Evolutionary conservation across 352 stramenopile species (phyloP), one percentile per base, ranked within the genome.

Genomic region (Pythium myriotylum): DNA sequence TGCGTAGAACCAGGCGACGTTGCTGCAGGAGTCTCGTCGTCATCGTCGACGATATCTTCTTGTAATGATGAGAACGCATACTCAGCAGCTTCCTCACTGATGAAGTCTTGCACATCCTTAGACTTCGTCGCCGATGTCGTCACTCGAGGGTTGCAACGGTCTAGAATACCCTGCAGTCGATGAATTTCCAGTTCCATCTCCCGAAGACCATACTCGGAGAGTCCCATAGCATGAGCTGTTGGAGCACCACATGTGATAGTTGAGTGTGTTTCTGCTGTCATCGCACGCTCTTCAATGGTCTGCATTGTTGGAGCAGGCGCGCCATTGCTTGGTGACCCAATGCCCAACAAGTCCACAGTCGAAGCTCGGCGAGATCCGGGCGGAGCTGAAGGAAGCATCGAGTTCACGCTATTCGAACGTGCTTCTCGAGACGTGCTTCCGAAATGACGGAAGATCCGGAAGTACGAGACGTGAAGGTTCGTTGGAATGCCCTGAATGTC

Each of bases 141-240:
- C 8, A 79, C 40, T 20, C 67, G 70, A 17, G 80, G 81, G 1
- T 75, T 81, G 53, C 73, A 79, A 45, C 84, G 88, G 19, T 95
- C 79, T 24, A 92, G 59, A 24, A 82, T 70, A n/a, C 65, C 53
- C 39, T 91, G 62, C 17, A 89, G 71, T 2, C 81, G 80, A 29
- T 92, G 73, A 41, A 95, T 90, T 39, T 91, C 77, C 9, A 91
- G 48, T 47, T 95, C 86, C 77, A 95, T 93, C 56, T 95, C 86
- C 16, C 84, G 79, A 43, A 95, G 63, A 8, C 86, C 86, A 17
- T 76, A 86, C 49, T 95, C 76, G 5, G 74, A 84, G 14, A 95
- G 42, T 0, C 86, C 86, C 80, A 93, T 85, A 0, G 77, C 84
- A 54, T 95, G 86, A 16, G 86, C 86, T 49, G 86, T 93, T 3